Percentiles rank a stretch among this genome's conserved stretches.
Conservation (phyloP, 75 land plant genomes). For the Selaginella tamariscina region DNA sequence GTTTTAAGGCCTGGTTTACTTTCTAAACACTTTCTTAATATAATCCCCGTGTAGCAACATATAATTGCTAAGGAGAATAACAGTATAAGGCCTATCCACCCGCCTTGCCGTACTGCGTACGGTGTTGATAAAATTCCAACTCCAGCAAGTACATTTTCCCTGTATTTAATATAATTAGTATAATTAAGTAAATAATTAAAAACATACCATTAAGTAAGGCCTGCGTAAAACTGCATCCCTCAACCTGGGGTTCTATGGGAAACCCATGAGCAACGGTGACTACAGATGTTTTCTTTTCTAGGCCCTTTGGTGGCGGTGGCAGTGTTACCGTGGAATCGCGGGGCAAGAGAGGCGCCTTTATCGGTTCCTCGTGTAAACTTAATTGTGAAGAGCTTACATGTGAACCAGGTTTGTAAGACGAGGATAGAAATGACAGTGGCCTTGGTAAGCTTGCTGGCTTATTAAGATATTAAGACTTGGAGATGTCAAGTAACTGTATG, state of each 20-base stretch:
- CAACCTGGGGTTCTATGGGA: slow-evolving; percentile 28
- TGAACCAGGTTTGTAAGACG: slow-evolving; percentile 22
- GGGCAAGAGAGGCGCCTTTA: slow-evolving; percentile 29
- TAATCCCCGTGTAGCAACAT: slow-evolving; percentile 59
- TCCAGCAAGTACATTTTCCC: slow-evolving; percentile 69
- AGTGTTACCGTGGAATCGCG: slow-evolving; percentile 39
- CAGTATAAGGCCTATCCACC: slow-evolving; percentile 48
- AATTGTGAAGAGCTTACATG: neutral
- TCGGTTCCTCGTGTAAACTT: slow-evolving; percentile 22
- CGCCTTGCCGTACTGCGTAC: slow-evolving; percentile 67
- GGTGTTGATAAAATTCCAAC: slow-evolving; percentile 77
- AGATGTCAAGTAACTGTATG: slow-evolving; percentile 58
- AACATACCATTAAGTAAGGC: neutral
- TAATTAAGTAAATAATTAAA: neutral
- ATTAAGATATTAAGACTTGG: slow-evolving; percentile 42
- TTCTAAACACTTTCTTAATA: slow-evolving; percentile 51
- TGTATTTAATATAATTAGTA: slow-evolving; percentile 14
- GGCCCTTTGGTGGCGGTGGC: slow-evolving; percentile 5
- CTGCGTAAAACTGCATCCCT: slow-evolving; percentile 40
- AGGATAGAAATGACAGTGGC: slow-evolving; percentile 45
- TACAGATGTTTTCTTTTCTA: slow-evolving; percentile 1
- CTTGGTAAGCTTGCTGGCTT: slow-evolving; percentile 47
- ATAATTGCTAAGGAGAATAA: slow-evolving; percentile 41
- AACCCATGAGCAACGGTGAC: slow-evolving; percentile 2
- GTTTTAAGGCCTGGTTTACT: slow-evolving; percentile 53